These are phyloP conservation scores for Trifolium pratense DNA, from an alignment of 306 rosid genomes.

Conservation along the genomic window DNA sequence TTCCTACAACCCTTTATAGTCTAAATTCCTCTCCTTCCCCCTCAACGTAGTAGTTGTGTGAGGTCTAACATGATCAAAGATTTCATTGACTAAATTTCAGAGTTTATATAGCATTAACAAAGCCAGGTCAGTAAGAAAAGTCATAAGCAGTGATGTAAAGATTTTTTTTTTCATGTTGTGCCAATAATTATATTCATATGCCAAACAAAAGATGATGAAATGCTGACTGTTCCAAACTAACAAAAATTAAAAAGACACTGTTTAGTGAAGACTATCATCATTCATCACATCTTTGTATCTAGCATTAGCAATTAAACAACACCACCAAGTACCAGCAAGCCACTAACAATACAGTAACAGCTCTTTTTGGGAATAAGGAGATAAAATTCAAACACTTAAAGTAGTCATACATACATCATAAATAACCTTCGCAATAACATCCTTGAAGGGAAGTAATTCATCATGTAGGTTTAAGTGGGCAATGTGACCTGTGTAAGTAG, in stretches of 20 bases:
- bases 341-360: conserved; percentile 22
- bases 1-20: conserved; percentile 1
- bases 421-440: conserved; percentile 90
- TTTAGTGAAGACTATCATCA: not conserved
- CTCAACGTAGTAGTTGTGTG: not conserved
- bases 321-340: conserved; percentile 34
- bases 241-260: conserved; percentile 9
- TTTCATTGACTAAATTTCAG: not conserved
- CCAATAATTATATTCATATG: conserved; percentile 16
- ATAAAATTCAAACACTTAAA: conserved; percentile 15
- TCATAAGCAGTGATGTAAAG: conserved; percentile 1
- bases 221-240: conserved; percentile 3
- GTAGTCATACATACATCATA: conserved; percentile 69
- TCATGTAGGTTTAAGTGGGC: conserved; percentile 95
- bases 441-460: conserved; percentile 81
- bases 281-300: not conserved
- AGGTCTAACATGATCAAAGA: not conserved
- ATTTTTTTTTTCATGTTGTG: not conserved
- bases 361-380: not conserved
- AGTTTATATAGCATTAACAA: not conserved
- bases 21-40: not conserved
- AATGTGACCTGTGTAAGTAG: conserved; percentile 78
- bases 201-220: conserved; percentile 5
- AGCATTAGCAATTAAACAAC: conserved; percentile 10
- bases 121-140: not conserved